Conservation (phyloP, 2,329 filamentous ascomycete genomes). For the Beauveria sp. region DNA sequence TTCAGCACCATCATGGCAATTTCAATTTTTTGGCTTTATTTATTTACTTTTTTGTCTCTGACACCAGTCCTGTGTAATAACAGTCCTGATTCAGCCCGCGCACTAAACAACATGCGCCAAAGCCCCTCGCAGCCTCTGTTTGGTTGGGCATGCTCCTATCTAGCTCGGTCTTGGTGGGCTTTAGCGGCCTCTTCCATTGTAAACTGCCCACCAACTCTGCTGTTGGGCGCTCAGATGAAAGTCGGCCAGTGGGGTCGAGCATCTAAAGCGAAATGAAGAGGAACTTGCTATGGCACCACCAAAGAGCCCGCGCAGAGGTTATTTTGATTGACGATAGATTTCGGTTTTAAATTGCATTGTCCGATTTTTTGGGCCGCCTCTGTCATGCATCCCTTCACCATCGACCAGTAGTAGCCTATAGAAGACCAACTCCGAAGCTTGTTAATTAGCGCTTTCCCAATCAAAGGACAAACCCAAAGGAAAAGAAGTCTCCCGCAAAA, state of each 20-base stretch:
- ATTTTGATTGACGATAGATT: not conserved
- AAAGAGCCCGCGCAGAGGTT: not conserved
- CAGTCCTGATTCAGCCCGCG: not conserved
- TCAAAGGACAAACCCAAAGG: no score
- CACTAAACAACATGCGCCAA: no score
- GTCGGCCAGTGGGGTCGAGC: not conserved
- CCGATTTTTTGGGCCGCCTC: not conserved
- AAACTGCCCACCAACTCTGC: not conserved
- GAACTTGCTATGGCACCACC: not conserved
- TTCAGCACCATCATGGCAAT: no score
- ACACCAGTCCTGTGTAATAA: not conserved
- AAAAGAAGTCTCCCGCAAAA: no score
- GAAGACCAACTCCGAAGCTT: not conserved
- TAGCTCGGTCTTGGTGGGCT: not conserved
- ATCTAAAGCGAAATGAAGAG: conserved; percentile 4
- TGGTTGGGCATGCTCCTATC: not conserved
- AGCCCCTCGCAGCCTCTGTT: not conserved
- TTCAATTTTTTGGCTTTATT: no score
- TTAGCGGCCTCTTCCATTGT: not conserved
- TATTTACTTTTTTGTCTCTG: not conserved
- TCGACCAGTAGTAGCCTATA: no score
- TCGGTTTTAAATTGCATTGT: not conserved
- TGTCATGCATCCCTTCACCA: not conserved
- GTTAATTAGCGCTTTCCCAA: not conserved
- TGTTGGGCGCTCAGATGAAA: not conserved